Conservation (phyloP, 31 red algal genomes). For the Odonthalia washingtoniensis region DNA sequence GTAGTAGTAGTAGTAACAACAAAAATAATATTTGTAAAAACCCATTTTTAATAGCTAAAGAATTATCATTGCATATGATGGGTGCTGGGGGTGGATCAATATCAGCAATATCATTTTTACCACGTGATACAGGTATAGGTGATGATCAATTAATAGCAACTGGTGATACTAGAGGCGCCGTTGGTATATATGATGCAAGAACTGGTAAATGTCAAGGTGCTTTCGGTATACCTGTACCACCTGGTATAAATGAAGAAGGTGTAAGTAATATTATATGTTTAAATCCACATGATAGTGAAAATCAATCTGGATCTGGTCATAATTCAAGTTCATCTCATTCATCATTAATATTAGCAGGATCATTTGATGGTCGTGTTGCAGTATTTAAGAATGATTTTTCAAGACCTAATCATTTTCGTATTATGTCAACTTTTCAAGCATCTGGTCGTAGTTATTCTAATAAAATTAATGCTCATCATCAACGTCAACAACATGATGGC, state of each 20-base stretch:
- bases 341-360: constrained; percentile 71
- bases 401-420: constrained; percentile 60
- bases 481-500: background rate
- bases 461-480: constrained; percentile 36
- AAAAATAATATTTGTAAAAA: too few species aligned
- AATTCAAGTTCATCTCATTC: constrained; percentile 34
- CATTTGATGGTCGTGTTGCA: constrained; percentile 73
- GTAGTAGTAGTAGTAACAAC: too few species aligned
- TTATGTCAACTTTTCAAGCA: constrained; percentile 77
- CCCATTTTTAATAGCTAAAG: constrained; percentile 1
- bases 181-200: constrained; percentile 66
- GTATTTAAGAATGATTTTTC: constrained; percentile 73
- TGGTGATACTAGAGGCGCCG: constrained; percentile 65
- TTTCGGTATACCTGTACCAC: constrained; percentile 62
- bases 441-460: constrained; percentile 58
- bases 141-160: constrained; percentile 68
- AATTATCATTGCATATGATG: constrained; percentile 61
- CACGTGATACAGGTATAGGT: constrained; percentile 60
- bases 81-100: constrained; percentile 64
- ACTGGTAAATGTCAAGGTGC: constrained; percentile 52
- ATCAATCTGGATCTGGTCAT: background rate
- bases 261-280: constrained; percentile 63
- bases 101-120: constrained; percentile 57
- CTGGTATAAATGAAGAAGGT: constrained; percentile 59
- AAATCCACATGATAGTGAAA: constrained; percentile 28